Conservation (phyloP, 495 filamentous ascomycete species). For the Hypoxylon perforatum region DNA sequence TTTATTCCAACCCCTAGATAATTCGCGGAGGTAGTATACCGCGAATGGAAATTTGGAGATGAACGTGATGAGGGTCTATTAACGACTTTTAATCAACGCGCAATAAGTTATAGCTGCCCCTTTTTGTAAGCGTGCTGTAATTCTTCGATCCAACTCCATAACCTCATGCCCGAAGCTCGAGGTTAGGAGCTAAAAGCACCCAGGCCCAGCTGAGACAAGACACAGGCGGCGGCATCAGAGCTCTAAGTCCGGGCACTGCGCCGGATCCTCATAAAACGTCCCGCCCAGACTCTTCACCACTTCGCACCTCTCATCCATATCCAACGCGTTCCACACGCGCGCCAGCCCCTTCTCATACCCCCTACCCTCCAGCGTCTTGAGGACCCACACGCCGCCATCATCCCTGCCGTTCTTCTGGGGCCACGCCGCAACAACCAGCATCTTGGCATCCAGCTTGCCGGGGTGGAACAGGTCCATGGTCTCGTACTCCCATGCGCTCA, state of each 20-base stretch:
- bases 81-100: too few species aligned
- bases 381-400: slow-evolving; percentile 5
- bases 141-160: background rate
- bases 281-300: slow-evolving; percentile 4
- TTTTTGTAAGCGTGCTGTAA: background rate
- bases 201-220: too few species aligned
- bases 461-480: background rate
- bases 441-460: background rate
- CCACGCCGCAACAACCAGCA: slow-evolving; percentile 16
- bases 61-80: too few species aligned
- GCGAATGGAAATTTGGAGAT: too few species aligned
- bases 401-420: too few species aligned
- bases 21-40: too few species aligned
- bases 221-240: slow-evolving; percentile 2
- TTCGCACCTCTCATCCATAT: slow-evolving; percentile 9
- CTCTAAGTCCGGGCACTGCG: slow-evolving; percentile 2
- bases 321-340: slow-evolving; percentile 8
- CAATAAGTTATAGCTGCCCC: background rate
- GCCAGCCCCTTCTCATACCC: background rate
- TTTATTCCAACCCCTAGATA: too few species aligned
- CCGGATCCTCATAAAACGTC: slow-evolving; percentile 8
- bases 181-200: background rate
- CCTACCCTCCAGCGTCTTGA: background rate
- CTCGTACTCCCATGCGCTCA: background rate
- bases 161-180: background rate